Conservation (phyloP, 1,284 basidiomycete genomes). For the Ustilago xerochloae region DNA sequence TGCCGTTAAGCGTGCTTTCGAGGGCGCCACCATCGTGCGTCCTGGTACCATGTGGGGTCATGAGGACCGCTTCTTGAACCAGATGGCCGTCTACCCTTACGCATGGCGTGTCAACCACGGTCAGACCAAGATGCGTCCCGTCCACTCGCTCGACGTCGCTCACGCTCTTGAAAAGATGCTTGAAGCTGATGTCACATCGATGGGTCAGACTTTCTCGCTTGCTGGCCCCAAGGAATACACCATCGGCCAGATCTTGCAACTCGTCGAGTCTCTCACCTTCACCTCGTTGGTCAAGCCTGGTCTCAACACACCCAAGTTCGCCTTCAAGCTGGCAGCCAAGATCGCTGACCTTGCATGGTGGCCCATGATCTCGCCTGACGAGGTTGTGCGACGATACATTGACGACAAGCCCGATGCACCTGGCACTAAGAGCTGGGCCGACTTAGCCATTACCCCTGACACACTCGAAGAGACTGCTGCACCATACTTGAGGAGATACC, state of each 20-base stretch:
- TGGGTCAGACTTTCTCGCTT: slow-evolving; percentile 79
- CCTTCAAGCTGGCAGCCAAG: slow-evolving; percentile 78
- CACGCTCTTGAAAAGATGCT: slow-evolving; percentile 86
- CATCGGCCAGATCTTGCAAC: slow-evolving; percentile 83
- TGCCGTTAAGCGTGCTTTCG: slow-evolving; percentile 85
- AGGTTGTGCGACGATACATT: slow-evolving; percentile 87
- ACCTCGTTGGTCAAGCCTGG: slow-evolving; percentile 73
- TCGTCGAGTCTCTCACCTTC: slow-evolving; percentile 84
- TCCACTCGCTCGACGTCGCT: slow-evolving; percentile 93
- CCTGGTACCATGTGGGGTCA: slow-evolving; percentile 88
- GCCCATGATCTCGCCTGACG: slow-evolving; percentile 90
- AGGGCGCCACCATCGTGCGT: slow-evolving; percentile 87
- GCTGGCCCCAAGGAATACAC: slow-evolving; percentile 90
- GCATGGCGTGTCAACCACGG: slow-evolving; percentile 93
- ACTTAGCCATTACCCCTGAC: slow-evolving; percentile 76
- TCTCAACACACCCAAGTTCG: slow-evolving; percentile 81
- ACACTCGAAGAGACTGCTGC: slow-evolving; percentile 90
- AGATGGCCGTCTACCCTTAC: slow-evolving; percentile 91
- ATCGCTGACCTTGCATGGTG: slow-evolving; percentile 85
- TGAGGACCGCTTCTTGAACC: slow-evolving; percentile 94
- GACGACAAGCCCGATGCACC: slow-evolving; percentile 74
- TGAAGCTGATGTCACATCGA: slow-evolving; percentile 74
- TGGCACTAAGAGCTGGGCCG: slow-evolving; percentile 72
- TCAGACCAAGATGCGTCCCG: slow-evolving; percentile 86
- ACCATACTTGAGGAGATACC: slow-evolving; percentile 88